Conservation (phyloP, 257 asterid genomes). For the Solanum pimpinellifolium region DNA sequence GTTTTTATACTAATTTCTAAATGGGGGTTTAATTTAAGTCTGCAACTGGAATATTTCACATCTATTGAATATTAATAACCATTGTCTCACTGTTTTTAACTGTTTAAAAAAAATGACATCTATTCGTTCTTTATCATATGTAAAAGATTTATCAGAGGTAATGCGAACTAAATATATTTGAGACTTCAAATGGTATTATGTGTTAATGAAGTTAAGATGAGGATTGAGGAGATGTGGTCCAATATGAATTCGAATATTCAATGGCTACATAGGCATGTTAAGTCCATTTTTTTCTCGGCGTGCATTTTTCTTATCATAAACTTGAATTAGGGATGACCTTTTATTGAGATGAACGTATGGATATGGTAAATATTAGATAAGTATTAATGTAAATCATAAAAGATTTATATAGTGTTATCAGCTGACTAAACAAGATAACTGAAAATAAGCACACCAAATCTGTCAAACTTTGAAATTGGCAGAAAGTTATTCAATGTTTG, state of each 20-base stretch:
- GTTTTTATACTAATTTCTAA: constrained; percentile 70
- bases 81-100: background rate
- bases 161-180: no score
- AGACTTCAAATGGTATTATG: background rate
- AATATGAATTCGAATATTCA: background rate
- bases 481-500: no score
- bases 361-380: background rate
- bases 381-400: background rate
- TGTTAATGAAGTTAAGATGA: no score
- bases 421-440: background rate
- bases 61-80: background rate
- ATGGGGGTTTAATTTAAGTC: constrained; percentile 7
- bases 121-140: background rate
- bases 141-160: no score
- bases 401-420: background rate
- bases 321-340: background rate
- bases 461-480: no score
- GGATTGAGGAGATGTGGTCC: background rate
- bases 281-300: background rate
- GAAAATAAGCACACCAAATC: no score
- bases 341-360: background rate
- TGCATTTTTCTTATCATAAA: background rate
- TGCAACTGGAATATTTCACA: background rate
- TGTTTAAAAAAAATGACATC: background rate
- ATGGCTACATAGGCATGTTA: background rate